These are phyloP conservation scores for Elongisporangium anandrum DNA, from an alignment of 352 stramenopile genomes.

Conservation along the genomic window DNA sequence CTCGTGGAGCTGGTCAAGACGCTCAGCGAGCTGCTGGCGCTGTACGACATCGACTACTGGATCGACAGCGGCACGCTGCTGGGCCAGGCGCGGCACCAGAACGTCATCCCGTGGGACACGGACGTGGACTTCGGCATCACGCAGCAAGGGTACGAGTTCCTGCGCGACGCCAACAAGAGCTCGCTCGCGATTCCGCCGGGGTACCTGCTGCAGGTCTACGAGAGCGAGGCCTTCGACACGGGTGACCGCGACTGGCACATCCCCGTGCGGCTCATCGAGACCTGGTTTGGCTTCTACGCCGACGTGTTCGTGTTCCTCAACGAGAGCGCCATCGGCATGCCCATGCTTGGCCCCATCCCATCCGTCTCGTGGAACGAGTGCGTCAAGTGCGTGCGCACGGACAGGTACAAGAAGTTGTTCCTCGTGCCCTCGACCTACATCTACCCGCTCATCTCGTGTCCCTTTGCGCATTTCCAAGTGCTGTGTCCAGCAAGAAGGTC, in stretches of 20 bases:
- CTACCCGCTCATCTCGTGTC: slow-evolving; percentile 41
- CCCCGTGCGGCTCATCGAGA: slow-evolving; percentile 53
- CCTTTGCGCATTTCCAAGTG: slow-evolving; percentile 38
- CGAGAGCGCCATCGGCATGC: slow-evolving; percentile 15
- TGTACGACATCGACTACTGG: slow-evolving; percentile 54
- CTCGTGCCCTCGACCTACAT: slow-evolving; percentile 40
- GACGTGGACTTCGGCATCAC: slow-evolving; percentile 57
- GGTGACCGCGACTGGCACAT: slow-evolving; percentile 48
- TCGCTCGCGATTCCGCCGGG: slow-evolving; percentile 11
- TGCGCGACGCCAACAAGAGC: slow-evolving; percentile 21
- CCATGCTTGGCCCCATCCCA: slow-evolving; percentile 30
- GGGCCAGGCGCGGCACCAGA: slow-evolving; percentile 44
- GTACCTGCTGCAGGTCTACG: slow-evolving; percentile 48
- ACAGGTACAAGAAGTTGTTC: slow-evolving; percentile 21
- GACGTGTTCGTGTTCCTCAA: slow-evolving; percentile 59
- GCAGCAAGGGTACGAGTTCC: slow-evolving; percentile 25
- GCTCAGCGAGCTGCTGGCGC: slow-evolving; percentile 33
- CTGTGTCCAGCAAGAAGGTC: slow-evolving; percentile 41
- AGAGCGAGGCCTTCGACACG: slow-evolving; percentile 28
- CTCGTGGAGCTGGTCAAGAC: slow-evolving; percentile 36
- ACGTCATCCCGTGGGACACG: slow-evolving; percentile 47
- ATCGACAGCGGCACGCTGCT: slow-evolving; percentile 60
- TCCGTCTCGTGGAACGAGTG: slow-evolving; percentile 45
- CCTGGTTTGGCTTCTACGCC: slow-evolving; percentile 53
- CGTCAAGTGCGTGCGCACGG: slow-evolving; percentile 34